Evolutionary conservation across 768 basidiomycete genomes (phyloP), one percentile per base, ranked within the genome.

Genomic region (Asterophora lycoperdoides): DNA sequence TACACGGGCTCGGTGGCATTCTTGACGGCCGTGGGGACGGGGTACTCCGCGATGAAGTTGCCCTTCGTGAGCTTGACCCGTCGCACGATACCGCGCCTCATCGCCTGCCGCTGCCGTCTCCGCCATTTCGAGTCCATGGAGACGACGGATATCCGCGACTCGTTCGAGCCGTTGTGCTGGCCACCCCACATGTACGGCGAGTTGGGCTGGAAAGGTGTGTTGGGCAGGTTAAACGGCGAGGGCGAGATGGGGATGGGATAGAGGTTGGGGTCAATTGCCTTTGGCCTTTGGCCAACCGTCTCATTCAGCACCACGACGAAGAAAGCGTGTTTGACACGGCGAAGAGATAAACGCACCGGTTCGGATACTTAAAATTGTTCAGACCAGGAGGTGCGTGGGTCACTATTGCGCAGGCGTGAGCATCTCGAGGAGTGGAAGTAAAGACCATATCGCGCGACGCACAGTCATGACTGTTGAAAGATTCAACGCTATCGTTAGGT

Each of bases 31-130:
- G 86, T 85, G 1, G 92, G 93, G 1, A 93, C 93, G 2, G 81
- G 72, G 61, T 94, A 93, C 59, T 95, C 93, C 17, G 83, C 78
- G 64, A 95, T 88, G 70, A 93, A 95, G 60, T 94, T 86, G 51
- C 94, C 94, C 47, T 92, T 79, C 10, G 91, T 95, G 52, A 97
- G 84, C 66, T 90, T 87, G 72, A 98, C 86, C 62, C 86, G 89
- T 56, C 90, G 84, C 19, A 89, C 92, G 15, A 92, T 88, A 55
- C 90, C 75, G 36, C 92, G 86, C 63, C 89, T 90, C 69, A 93
- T 86, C 23, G 89, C 90, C 66, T 93, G 91, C 44, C 92, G 84
- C 67, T 94, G 92, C 43, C 92, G 83, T 55, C 85, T 81, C 56
- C 78, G 70, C 77, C 78, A 80, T 2, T 76, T 78, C 37, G 70